Evolutionary conservation across 1,284 basidiomycete genomes (phyloP), one percentile per base, ranked within the genome.

Genomic region (Papiliotrema flavescens): DNA sequence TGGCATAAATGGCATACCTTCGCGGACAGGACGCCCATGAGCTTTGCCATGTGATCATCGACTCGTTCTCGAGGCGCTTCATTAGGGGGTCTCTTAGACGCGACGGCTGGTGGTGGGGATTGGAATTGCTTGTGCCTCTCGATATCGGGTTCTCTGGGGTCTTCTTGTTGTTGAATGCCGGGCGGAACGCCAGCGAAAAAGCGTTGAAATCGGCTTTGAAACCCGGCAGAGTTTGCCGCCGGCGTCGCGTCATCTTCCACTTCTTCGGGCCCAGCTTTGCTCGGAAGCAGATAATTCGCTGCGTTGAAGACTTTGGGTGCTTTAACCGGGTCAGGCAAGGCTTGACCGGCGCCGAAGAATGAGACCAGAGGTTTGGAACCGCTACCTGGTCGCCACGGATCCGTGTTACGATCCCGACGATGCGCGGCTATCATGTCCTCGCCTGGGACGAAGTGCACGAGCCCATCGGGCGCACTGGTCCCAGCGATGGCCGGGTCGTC

Each of bases 361-460:
- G 67, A 61, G 7, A 65, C 63, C 17, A 69, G 52, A 13, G 56
- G 61, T 51, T 67, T 67, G 4, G 56, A 57, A n/a, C 62, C 55
- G 24, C 59, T 45, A 43, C 59, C 53, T 24, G 53, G 59, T 54
- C 28, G 28, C 28, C 28, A 32, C 5, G 28, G 54, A 14, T 51
- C 54, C 37, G 48, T 54, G 55, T 52, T 8, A 60, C 55, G 57
- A 68, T 71, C 67, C 69, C 67, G 7, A 58, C 62, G 13, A 55
- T 75, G 71, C 8, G 67, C 68, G 2, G 71, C 71, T 36, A 74
- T 73, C 64, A 70, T 67, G 54, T 75, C 73, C 54, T 73, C 69
- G 7, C 69, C 73, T 0, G 70, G 69, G 14, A 64, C 61, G 41
- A 70, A 73, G 47, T 70, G 62, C 47, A 69, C 56, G 6, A 69